A percentile compares a stretch with the other conserved stretches of the same genome.
Evolutionary conservation across 108 stramenopile genomes (phyloP).

Genomic region (Thalassiosira profunda): DNA sequence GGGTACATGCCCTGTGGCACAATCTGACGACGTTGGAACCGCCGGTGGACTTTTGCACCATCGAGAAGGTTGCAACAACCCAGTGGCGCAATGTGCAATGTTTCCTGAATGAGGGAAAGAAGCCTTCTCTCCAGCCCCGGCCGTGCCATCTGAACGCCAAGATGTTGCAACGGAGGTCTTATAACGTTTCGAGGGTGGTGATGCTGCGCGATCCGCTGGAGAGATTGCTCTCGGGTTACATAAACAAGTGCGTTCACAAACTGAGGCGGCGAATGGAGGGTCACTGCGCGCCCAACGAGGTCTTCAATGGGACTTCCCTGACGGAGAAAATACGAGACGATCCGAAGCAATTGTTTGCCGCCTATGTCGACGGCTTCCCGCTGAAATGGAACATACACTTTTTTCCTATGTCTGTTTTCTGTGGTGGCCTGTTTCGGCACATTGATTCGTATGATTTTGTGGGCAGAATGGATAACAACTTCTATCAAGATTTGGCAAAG

Average conservation of each 20-base stretch:
- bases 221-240: slow-evolving; percentile 51
- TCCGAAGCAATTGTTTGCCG: slow-evolving; percentile 33
- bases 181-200: not conserved
- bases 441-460: slow-evolving; percentile 48
- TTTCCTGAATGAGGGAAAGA: slow-evolving; percentile 12
- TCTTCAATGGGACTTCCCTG: slow-evolving; percentile 9
- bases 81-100: slow-evolving; percentile 26
- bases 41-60: slow-evolving; percentile 22
- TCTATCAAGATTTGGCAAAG: slow-evolving; percentile 24
- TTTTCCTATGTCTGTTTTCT: slow-evolving; percentile 44
- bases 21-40: slow-evolving; percentile 1
- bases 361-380: slow-evolving; percentile 53
- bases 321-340: slow-evolving; percentile 5
- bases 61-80: slow-evolving; percentile 23
- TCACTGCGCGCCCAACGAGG: slow-evolving; percentile 16
- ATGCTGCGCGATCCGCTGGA: slow-evolving; percentile 65
- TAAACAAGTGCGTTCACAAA: slow-evolving; percentile 49
- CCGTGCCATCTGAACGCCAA: not conserved
- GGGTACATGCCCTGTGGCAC: slow-evolving; percentile 16
- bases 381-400: slow-evolving; percentile 67
- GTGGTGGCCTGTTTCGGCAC: slow-evolving; percentile 44
- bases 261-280: not conserved
- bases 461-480: slow-evolving; percentile 46
- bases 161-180: too few relatives aligned
- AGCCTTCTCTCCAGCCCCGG: not conserved